Conservation (phyloP, 106 monocot genomes). For the Apostasia ramifera region DNA sequence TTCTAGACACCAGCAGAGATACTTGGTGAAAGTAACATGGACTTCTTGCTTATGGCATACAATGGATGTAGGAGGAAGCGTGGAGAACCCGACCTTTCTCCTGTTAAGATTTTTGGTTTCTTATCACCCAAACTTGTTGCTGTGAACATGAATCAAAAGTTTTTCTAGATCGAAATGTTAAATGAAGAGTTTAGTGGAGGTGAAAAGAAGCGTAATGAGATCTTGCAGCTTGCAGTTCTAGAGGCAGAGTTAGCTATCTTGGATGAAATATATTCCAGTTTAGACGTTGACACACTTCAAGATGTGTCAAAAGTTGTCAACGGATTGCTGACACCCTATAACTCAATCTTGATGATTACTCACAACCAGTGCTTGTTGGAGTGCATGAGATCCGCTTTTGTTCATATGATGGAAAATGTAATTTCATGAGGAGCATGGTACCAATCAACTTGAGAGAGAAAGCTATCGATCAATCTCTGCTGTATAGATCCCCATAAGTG, state of each 20-base stretch:
- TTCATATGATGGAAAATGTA: conserved; percentile 91
- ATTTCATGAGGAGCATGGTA: conserved; percentile 71
- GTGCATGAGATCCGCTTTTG: conserved; percentile 54
- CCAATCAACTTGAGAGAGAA: conserved; percentile 56
- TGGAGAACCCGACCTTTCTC: conserved; percentile 51
- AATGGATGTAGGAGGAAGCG: conserved; percentile 66
- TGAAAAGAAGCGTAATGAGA: conserved; percentile 96
- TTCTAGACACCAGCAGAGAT: conserved; percentile 93
- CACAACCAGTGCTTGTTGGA: conserved; percentile 89
- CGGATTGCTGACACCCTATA: conserved; percentile 59
- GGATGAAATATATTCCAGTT: conserved; percentile 93
- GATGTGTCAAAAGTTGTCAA: conserved; percentile 90
- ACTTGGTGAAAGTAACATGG: conserved; percentile 92
- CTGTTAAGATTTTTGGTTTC: conserved; percentile 80
- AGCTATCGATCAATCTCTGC: conserved; percentile 58
- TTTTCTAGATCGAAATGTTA: conserved; percentile 89
- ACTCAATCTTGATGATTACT: conserved; percentile 88
- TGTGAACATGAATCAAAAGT: conserved; percentile 71
- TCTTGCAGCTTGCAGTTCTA: conserved; percentile 89
- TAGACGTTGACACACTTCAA: conserved; percentile 96
- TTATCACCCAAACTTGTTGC: conserved; percentile 60
- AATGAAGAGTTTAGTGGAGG: conserved; percentile 94
- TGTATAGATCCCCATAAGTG: not conserved
- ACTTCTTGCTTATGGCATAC: conserved; percentile 88
- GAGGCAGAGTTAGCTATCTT: conserved; percentile 89